A percentile compares a stretch with the other conserved stretches of the same genome.
Evolutionary conservation across 495 filamentous ascomycete species (phyloP).

Genomic region (Extremus antarcticus): DNA sequence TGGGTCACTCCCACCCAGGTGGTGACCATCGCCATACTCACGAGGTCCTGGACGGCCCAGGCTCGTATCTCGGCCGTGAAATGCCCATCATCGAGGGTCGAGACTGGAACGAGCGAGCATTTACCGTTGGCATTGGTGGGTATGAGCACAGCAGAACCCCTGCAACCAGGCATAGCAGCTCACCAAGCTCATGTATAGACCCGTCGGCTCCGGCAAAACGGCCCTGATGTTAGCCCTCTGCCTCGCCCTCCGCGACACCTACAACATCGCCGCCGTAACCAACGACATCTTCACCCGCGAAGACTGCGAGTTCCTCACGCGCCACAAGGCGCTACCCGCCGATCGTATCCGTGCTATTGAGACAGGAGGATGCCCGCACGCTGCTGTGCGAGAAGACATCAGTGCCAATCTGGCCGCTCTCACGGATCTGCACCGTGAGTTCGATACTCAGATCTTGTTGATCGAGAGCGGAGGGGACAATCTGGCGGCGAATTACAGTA

Average conservation of each 20-base stretch:
- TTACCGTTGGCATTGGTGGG: conserved; percentile 95
- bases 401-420: conserved; percentile 83
- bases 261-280: conserved; percentile 88
- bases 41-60: conserved; percentile 90
- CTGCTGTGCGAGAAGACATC: conserved; percentile 96
- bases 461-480: conserved; percentile 96
- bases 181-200: conserved; percentile 40
- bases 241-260: conserved; percentile 59
- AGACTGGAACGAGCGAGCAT: conserved; percentile 82
- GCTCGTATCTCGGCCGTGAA: conserved; percentile 81
- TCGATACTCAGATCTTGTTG: conserved; percentile 63
- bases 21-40: conserved; percentile 89
- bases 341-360: conserved; percentile 87
- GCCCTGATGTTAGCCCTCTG: conserved; percentile 90
- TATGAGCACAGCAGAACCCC: conserved; percentile 35
- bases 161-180: not conserved
- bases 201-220: conserved; percentile 95
- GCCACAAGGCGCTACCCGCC: conserved; percentile 70
- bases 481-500: conserved; percentile 86
- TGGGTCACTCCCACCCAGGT: conserved; percentile 37
- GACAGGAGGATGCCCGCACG: conserved; percentile 94
- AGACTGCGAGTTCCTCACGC: conserved; percentile 92
- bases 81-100: conserved; percentile 83
- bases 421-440: conserved; percentile 69
- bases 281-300: conserved; percentile 99